Percentiles rank a stretch among this genome's conserved stretches.
These are phyloP conservation scores for Biscogniauxia sp. DNA, from an alignment of 2,329 filamentous ascomycete genomes.

Conservation along the genomic window DNA sequence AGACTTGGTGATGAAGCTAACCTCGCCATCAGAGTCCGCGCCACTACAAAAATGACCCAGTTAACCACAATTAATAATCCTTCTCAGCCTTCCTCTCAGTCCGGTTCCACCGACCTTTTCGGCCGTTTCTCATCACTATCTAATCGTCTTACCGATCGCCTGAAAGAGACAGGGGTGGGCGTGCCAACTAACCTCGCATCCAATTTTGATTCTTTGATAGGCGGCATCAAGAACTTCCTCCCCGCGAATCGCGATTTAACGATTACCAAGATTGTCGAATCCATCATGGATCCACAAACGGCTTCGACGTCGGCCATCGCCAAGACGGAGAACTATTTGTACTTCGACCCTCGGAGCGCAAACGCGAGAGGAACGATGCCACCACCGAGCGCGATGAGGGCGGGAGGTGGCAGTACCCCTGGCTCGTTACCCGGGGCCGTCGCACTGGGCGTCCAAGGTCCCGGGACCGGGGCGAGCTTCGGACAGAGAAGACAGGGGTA, in stretches of 20 bases:
- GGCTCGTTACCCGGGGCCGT: constrained; percentile 45
- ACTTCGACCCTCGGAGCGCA: constrained; percentile 92
- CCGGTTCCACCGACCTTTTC: constrained; percentile 74
- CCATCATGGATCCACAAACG: constrained; percentile 91
- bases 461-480: constrained; percentile 78
- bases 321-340: constrained; percentile 95
- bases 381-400: constrained; percentile 63
- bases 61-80: constrained; percentile 85
- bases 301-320: constrained; percentile 89
- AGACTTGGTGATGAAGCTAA: constrained; percentile 22
- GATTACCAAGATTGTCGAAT: constrained; percentile 96
- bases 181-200: constrained; percentile 62
- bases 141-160: constrained; percentile 85
- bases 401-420: constrained; percentile 39
- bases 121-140: constrained; percentile 90
- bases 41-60: constrained; percentile 97
- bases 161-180: constrained; percentile 85
- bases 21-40: constrained; percentile 64
- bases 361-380: constrained; percentile 92
- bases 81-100: constrained; percentile 58
- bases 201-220: constrained; percentile 92
- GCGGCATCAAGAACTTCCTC: constrained; percentile 97
- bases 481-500: constrained; percentile 88
- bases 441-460: constrained; percentile 43
- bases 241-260: constrained; percentile 94